Conservation (phyloP, 2,329 filamentous ascomycete species). For the Aspergillus ochraceus region DNA sequence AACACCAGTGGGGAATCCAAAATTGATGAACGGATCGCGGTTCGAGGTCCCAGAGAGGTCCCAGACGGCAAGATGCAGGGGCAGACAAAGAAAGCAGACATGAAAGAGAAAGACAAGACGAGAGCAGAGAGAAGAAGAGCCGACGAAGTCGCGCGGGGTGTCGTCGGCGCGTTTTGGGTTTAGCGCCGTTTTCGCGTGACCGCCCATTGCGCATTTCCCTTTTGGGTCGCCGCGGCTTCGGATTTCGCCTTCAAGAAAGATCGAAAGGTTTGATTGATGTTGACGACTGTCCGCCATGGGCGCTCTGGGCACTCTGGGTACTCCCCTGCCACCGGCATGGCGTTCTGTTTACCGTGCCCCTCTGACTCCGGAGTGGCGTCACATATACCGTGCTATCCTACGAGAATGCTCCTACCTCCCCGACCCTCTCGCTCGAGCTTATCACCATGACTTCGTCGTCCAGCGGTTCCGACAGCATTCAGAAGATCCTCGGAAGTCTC, state of each 20-base stretch:
- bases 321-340: too few relatives aligned
- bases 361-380: constrained; percentile 34
- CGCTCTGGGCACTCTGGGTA: neutral
- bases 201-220: constrained; percentile 17
- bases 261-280: too few relatives aligned
- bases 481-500: constrained; percentile 16
- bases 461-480: constrained; percentile 49
- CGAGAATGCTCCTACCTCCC: constrained; percentile 63
- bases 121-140: constrained; percentile 2
- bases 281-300: neutral
- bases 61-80: neutral
- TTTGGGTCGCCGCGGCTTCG: constrained; percentile 8
- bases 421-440: constrained; percentile 52
- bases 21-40: neutral
- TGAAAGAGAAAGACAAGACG: neutral
- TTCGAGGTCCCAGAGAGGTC: neutral
- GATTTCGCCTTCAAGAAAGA: too few relatives aligned
- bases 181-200: constrained; percentile 25
- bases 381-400: constrained; percentile 57
- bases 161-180: constrained; percentile 26
- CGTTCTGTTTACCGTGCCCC: neutral
- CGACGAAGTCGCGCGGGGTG: constrained; percentile 24
- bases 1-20: neutral
- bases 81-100: neutral
- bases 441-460: constrained; percentile 53